A percentile compares a stretch with the other conserved stretches of the same genome.
phyloP scores from a whole-genome alignment of 352 stramenopile genomes.

The Phytophthora tubulina region DNA sequence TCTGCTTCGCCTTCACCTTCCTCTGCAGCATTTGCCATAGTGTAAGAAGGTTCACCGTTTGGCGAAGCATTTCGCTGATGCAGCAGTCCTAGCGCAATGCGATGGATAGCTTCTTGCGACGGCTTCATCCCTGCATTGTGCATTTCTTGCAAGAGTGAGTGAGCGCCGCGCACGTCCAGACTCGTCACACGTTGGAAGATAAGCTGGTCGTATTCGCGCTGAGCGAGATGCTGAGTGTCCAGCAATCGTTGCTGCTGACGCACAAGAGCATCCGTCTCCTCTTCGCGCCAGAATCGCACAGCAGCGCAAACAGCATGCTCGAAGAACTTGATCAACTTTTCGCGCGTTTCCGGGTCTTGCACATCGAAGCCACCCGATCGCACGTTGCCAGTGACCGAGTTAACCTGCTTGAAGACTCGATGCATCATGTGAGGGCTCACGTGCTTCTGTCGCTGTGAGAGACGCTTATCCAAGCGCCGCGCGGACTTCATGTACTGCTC shows the following conservation, averaged over 20 bases:
- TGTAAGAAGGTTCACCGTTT: not conserved
- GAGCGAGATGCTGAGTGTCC: conserved; percentile 35
- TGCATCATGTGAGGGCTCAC: conserved; percentile 70
- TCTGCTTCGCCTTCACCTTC: conserved; percentile 14
- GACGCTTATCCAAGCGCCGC: conserved; percentile 62
- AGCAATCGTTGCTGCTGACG: conserved; percentile 65
- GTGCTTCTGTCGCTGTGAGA: conserved; percentile 58
- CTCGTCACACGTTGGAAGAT: conserved; percentile 71
- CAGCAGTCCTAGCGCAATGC: conserved; percentile 70
- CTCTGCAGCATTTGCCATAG: conserved; percentile 1
- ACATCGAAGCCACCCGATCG: conserved; percentile 28
- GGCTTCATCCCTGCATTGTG: conserved; percentile 79
- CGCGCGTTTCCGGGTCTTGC: conserved; percentile 27
- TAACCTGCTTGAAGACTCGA: conserved; percentile 71
- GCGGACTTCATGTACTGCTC: conserved; percentile 83
- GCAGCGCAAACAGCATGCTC: conserved; percentile 64
- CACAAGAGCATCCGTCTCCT: conserved; percentile 64
- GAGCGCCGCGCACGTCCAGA: conserved; percentile 59
- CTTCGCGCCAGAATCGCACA: conserved; percentile 66
- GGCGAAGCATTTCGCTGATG: conserved; percentile 46
- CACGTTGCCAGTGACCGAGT: conserved; percentile 37
- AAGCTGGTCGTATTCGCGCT: conserved; percentile 71
- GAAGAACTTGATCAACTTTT: conserved; percentile 64
- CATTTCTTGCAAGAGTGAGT: conserved; percentile 82
- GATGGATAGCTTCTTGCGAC: conserved; percentile 74